These are phyloP conservation scores for Pseudozyma hubeiensis DNA, from an alignment of 1,284 basidiomycete genomes.

Conservation along the genomic window DNA sequence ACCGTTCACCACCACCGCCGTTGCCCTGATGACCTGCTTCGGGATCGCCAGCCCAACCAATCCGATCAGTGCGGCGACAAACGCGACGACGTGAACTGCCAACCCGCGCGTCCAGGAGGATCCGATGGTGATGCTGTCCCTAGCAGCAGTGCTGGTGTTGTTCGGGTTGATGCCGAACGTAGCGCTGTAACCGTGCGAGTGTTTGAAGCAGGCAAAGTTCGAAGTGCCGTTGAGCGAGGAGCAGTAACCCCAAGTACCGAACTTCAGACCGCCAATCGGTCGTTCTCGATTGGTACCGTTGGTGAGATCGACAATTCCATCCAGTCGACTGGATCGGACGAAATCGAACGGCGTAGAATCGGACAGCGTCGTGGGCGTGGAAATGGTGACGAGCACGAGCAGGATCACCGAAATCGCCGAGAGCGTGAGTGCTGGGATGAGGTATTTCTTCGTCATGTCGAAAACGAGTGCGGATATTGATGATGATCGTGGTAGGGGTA, in stretches of 20 bases:
- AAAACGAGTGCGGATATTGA: too few species aligned
- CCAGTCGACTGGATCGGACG: slow-evolving; percentile 16
- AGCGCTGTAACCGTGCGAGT: slow-evolving; percentile 36
- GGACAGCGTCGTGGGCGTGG: slow-evolving; percentile 43
- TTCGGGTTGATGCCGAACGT: slow-evolving; percentile 33
- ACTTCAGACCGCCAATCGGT: slow-evolving; percentile 17
- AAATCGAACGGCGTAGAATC: slow-evolving; percentile 47
- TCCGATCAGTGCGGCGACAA: slow-evolving; percentile 27
- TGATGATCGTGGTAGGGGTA: too few species aligned
- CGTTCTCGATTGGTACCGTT: slow-evolving; percentile 22
- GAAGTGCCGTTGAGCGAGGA: slow-evolving; percentile 19
- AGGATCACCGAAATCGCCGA: slow-evolving; percentile 24
- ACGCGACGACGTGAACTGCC: slow-evolving; percentile 49
- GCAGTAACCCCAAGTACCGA: slow-evolving; percentile 54
- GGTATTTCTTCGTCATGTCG: slow-evolving; percentile 24
- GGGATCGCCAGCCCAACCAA: slow-evolving; percentile 35
- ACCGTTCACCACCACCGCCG: slow-evolving; percentile 24
- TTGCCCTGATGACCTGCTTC: slow-evolving; percentile 18
- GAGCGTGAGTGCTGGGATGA: slow-evolving; percentile 26
- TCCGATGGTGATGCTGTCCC: slow-evolving; percentile 24
- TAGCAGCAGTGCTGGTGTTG: slow-evolving; percentile 14
- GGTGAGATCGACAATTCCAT: slow-evolving; percentile 24
- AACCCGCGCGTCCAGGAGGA: slow-evolving; percentile 43
- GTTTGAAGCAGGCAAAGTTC: slow-evolving; percentile 38
- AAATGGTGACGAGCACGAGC: slow-evolving; percentile 43